Conservation (phyloP, 2,329 filamentous ascomycete genomes). For the Beauveria australis region DNA sequence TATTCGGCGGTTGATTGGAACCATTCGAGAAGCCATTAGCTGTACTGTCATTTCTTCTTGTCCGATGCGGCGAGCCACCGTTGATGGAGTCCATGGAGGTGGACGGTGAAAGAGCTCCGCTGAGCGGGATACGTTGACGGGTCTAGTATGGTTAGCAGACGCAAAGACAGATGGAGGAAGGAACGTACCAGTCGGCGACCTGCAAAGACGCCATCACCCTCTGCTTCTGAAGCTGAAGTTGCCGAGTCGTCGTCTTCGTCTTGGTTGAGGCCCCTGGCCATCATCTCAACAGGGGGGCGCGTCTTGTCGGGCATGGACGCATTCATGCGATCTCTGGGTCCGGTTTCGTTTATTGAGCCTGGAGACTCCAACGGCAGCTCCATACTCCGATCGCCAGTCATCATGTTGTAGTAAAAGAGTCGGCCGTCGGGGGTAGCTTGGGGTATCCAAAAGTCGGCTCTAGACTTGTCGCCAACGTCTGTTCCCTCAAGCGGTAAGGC, state of each 20-base stretch:
- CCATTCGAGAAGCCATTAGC: slow-evolving; percentile 29
- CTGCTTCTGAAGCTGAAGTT: slow-evolving; percentile 76
- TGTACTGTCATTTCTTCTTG: slow-evolving; percentile 50
- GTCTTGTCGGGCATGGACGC: slow-evolving; percentile 84
- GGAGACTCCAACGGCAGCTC: slow-evolving; percentile 91
- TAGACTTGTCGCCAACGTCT: slow-evolving; percentile 58
- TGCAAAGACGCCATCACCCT: slow-evolving; percentile 64
- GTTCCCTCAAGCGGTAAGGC: slow-evolving; percentile 62
- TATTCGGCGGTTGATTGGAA: slow-evolving; percentile 40
- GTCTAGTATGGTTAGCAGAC: background rate
- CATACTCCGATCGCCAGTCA: slow-evolving; percentile 91
- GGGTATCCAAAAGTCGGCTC: slow-evolving; percentile 96
- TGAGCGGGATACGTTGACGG: slow-evolving; percentile 51
- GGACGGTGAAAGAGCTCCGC: slow-evolving; percentile 71
- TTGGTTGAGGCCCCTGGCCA: slow-evolving; percentile 72
- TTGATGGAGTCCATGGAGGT: slow-evolving; percentile 89
- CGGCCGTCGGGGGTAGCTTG: slow-evolving; percentile 91
- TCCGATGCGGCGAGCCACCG: slow-evolving; percentile 50
- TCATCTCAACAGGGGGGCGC: slow-evolving; percentile 80
- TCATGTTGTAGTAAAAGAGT: slow-evolving; percentile 95
- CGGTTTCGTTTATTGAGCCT: slow-evolving; percentile 68
- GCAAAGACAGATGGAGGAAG: too few species aligned
- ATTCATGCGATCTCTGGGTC: slow-evolving; percentile 82
- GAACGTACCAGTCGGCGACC: slow-evolving; percentile 57
- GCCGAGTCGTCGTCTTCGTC: slow-evolving; percentile 85